These are phyloP conservation scores for Colletotrichum zoysiae DNA, from an alignment of 2,329 filamentous ascomycete species.

Conservation along the genomic window DNA sequence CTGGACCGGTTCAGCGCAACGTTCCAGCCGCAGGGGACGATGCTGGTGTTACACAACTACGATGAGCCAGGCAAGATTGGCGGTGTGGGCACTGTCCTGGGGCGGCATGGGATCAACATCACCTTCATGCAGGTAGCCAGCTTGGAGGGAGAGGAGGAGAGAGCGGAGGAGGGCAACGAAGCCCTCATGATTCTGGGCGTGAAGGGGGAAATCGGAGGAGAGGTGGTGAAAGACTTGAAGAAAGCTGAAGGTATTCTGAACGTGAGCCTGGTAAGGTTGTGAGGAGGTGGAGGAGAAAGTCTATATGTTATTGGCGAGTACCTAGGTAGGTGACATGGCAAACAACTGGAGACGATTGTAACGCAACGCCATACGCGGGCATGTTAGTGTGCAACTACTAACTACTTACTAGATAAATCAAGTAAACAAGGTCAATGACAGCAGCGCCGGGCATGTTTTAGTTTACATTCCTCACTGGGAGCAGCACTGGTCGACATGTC, in stretches of 20 bases:
- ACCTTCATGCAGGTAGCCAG: conserved; percentile 81
- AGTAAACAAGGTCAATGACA: conserved; percentile 1
- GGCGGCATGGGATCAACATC: conserved; percentile 80
- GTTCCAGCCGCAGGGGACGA: conserved; percentile 78
- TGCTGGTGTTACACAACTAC: conserved; percentile 85
- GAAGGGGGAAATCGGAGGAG: conserved; percentile 71
- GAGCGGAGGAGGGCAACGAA: conserved; percentile 65
- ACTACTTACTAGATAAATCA: background rate
- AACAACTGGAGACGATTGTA: conserved; percentile 8
- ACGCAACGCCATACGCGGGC: background rate
- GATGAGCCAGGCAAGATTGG: conserved; percentile 88
- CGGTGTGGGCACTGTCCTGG: conserved; percentile 78
- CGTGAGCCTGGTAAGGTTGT: conserved; percentile 65
- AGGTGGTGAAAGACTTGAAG: conserved; percentile 63
- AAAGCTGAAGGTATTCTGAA: conserved; percentile 66
- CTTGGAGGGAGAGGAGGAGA: conserved; percentile 56
- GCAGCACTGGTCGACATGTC: background rate
- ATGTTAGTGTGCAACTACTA: conserved; percentile 7
- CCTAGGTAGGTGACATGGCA: conserved; percentile 10
- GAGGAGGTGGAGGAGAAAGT: conserved; percentile 29
- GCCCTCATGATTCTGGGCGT: conserved; percentile 87
- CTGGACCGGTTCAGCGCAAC: conserved; percentile 80
- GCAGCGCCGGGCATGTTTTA: background rate
- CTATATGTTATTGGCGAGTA: conserved; percentile 12
- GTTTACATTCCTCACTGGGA: background rate